Percentiles rank a stretch among this genome's conserved stretches.
Conservation (phyloP, 2,329 filamentous ascomycete genomes). For the Botrytis squamosa region DNA sequence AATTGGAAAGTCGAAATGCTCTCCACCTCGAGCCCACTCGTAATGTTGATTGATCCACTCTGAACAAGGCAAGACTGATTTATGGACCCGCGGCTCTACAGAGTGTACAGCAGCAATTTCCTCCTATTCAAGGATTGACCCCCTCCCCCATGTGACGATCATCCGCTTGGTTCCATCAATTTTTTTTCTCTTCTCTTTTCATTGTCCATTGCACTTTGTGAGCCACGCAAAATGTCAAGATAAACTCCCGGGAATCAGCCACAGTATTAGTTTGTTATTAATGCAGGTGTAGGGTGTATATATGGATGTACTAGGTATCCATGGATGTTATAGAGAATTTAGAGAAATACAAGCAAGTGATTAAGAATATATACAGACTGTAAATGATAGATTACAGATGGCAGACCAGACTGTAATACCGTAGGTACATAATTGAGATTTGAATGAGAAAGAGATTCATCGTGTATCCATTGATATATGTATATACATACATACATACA, state of each 20-base stretch:
- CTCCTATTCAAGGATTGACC: conserved; percentile 12
- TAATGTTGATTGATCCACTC: neutral
- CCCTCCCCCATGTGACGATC: conserved; percentile 20
- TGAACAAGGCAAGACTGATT: neutral
- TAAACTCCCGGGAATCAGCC: neutral
- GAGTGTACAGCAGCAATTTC: neutral
- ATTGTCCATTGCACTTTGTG: neutral
- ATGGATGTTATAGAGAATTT: neutral
- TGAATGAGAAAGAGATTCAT: neutral
- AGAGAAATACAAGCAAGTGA: neutral
- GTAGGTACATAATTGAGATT: neutral
- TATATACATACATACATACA: no score
- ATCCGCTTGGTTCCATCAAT: neutral
- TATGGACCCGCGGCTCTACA: neutral
- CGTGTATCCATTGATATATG: neutral
- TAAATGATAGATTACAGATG: neutral
- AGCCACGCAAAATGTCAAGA: neutral
- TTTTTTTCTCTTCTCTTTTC: neutral
- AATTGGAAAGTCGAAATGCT: neutral
- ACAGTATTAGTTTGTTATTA: neutral
- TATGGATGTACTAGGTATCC: neutral
- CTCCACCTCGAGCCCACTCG: conserved; percentile 6
- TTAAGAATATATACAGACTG: neutral
- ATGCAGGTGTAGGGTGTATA: neutral
- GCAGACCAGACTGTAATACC: no score